Percentiles rank a stretch among this genome's conserved stretches.
Conservation (phyloP, 352 stramenopile genomes). For the Globisporangium ultimum region DNA sequence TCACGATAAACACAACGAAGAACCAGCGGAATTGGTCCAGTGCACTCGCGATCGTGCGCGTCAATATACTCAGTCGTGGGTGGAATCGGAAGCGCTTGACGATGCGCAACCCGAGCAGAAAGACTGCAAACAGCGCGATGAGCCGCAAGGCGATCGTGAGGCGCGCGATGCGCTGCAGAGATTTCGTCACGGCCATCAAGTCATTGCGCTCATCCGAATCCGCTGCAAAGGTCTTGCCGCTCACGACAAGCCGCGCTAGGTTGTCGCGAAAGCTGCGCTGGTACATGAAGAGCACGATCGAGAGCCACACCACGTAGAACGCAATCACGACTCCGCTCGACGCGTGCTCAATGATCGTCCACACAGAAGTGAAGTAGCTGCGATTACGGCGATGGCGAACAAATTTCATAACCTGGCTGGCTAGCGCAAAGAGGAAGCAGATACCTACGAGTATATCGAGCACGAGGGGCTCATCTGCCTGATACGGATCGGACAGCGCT, state of each 20-base stretch:
- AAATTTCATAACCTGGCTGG: background rate
- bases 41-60: slow-evolving; percentile 43
- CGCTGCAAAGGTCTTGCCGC: slow-evolving; percentile 28
- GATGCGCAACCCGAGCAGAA: slow-evolving; percentile 35
- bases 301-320: slow-evolving; percentile 34
- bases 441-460: slow-evolving; percentile 35
- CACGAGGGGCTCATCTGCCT: slow-evolving; percentile 11
- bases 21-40: slow-evolving; percentile 49
- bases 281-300: slow-evolving; percentile 37
- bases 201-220: slow-evolving; percentile 26
- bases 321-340: slow-evolving; percentile 13
- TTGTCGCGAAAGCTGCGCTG: slow-evolving; percentile 37
- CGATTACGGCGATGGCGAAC: background rate
- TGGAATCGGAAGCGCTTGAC: slow-evolving; percentile 54
- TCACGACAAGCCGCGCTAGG: slow-evolving; percentile 32
- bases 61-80: slow-evolving; percentile 51
- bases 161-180: slow-evolving; percentile 20
- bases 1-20: slow-evolving; percentile 55
- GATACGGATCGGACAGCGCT: slow-evolving; percentile 33
- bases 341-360: too few species aligned
- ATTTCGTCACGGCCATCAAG: slow-evolving; percentile 21
- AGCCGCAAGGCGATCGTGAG: slow-evolving; percentile 29
- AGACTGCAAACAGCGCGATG: slow-evolving; percentile 26
- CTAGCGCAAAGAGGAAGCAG: slow-evolving; percentile 20
- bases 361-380: too few species aligned